Evolutionary conservation across 805 yeast species (phyloP), one percentile per base, ranked within the genome.

Genomic region (Saturnispora halmiae): DNA sequence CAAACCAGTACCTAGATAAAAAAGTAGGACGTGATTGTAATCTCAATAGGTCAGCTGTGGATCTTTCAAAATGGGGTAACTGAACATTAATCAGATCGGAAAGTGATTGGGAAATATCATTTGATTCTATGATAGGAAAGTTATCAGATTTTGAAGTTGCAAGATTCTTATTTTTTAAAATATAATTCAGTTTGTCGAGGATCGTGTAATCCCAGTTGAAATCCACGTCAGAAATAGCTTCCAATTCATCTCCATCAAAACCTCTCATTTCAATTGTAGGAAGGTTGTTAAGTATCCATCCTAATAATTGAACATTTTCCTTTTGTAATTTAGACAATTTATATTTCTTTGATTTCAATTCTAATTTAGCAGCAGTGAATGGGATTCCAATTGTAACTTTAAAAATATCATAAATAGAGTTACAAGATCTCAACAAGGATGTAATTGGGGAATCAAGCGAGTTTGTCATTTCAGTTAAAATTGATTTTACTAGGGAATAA

Each of bases 321-420:
- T 45, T 44, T 39, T 60, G 59, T 14, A 62, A 42, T 1, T 45
- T 22, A 0, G 31, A 18, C 31, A 61, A 31, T 13, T 46, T 24
- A 2, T 38, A 46, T 38, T 61, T 54, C 41, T 59, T 50, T 3
- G 29, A 6, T 35, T 51, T 42, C 39, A 56, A 33, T 27, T 64
- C 64, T 21, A 57, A 50, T 16, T 47, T 49, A 0, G 67, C 46
- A 9, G 64, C 59, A 26, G 49, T 48, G 15, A 60, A 54, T 3
- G 74, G 74, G 0, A 65, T 46, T 5, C 65, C 64, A 8, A 67
- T 18, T 0, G 65, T 56, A 9, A 39, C 29, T 19, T 36, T 44
- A 8, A 49, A 46, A 3, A 49, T 26, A 3, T 45, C 36, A 35
- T 36, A 49, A 15, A 50, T 46, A 40, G 41, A 41, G 36, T 45